These are phyloP conservation scores for Acanthochlamys bracteata DNA, from an alignment of 106 monocot genomes.

Conservation along the genomic window DNA sequence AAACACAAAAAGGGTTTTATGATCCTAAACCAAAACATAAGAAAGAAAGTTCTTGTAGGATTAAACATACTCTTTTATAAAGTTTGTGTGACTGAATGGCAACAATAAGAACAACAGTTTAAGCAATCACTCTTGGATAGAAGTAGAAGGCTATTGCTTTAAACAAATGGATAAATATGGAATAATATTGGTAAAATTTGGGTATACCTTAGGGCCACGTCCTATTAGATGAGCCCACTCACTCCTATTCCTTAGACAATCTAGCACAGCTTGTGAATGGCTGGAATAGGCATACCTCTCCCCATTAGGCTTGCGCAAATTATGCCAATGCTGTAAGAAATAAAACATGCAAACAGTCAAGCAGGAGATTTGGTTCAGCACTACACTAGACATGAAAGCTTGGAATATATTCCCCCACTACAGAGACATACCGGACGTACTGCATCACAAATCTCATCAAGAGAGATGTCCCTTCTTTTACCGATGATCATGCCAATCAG, in stretches of 20 bases:
- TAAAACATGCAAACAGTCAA: not conserved
- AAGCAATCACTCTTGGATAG: too few relatives aligned
- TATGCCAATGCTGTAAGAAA: constrained; percentile 64
- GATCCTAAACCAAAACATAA: too few relatives aligned
- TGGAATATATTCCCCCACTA: not conserved
- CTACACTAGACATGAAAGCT: not conserved
- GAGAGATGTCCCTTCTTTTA: constrained; percentile 38
- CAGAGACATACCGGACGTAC: constrained; percentile 51
- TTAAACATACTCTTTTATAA: too few relatives aligned
- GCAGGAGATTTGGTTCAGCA: not conserved
- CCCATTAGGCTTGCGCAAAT: constrained; percentile 73
- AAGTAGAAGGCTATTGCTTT: too few relatives aligned
- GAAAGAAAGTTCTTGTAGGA: too few relatives aligned
- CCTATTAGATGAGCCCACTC: constrained; percentile 92
- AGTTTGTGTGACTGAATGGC: too few relatives aligned
- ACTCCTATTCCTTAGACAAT: constrained; percentile 67
- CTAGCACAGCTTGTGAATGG: constrained; percentile 71
- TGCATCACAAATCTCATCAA: constrained; percentile 69
- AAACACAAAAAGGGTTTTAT: too few relatives aligned
- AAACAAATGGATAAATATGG: not conserved
- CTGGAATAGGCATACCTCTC: constrained; percentile 76
- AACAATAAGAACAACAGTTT: too few relatives aligned
- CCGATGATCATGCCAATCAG: constrained; percentile 76
- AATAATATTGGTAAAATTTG: not conserved
- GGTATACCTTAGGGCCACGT: constrained; percentile 55